Base-by-base conservation (phyloP, 805 yeast genomes). In the Blastobotrys chiropterorum region DNA sequence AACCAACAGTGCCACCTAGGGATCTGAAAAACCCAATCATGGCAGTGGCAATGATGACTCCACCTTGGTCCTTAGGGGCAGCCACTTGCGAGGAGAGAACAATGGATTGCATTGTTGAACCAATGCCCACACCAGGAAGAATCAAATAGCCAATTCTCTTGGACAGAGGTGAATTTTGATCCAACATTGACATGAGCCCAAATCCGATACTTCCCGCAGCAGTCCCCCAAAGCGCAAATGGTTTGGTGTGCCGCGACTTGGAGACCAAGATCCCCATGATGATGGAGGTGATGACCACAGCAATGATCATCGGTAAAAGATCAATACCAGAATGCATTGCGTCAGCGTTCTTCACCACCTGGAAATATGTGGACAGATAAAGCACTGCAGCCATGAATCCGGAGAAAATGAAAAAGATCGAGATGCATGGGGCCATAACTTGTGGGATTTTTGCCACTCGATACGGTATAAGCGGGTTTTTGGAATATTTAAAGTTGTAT, bases 1-100 rank as follows among this genome's bases (percentile, higher is more conserved):
- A 62, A 17, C 77, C 72, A 22, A 78, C 19, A 1, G 78, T 67
- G 44, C 77, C 76, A 19, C 77, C 78, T 17, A 77, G 52, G 1
- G 74, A 59, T 59, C 82, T 70, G 16, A 60, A 60, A 57, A 77
- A 75, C 55, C 72, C 73, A 45, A 75, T 44, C 51, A 72, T 65
- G 0, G 79, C 63, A 3, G 82, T 77, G 1, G 78, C 69, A 65
- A 78, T 59, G 46, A 80, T 76, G 3, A 71, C 67, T 1, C 76
- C 72, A 11, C 83, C 83, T 3, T 77, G 71, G 0, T 67, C 61
- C 53, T 77, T 76, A 34, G 84, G 83, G 2, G 82, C 81, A 19
- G 69, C 65, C 1, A 78, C 56, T 59, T 79, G 84, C 2, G 74
- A 67, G 3, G 72, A 60, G n/a, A 76, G 58, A 38, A 75, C 62